phyloP scores from a whole-genome alignment of 495 filamentous ascomycete genomes.

The Glonium stellatum region DNA sequence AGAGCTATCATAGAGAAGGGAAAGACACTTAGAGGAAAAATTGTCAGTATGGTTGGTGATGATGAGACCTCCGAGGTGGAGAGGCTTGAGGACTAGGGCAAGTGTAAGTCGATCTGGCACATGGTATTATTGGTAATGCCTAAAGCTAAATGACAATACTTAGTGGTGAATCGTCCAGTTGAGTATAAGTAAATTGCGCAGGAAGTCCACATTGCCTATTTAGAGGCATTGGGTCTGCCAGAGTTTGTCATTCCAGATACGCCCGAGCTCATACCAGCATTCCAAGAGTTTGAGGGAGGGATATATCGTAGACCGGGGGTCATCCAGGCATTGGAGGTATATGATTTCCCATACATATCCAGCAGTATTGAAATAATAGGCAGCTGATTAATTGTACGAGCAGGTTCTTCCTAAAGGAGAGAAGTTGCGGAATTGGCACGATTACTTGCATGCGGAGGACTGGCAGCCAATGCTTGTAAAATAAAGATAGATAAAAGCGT shows the following conservation, averaged over 20 bases:
- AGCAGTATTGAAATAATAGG: neutral
- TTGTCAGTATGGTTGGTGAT: neutral
- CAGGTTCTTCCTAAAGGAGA: neutral
- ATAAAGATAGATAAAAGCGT: neutral
- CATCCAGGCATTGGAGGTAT: neutral
- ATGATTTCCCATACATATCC: neutral
- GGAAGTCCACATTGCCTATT: neutral
- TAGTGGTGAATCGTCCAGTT: neutral
- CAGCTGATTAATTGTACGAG: neutral
- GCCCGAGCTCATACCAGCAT: neutral
- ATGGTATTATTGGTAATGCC: neutral
- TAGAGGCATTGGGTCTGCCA: neutral
- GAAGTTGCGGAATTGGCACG: neutral
- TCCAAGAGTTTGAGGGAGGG: neutral
- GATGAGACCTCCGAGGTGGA: neutral
- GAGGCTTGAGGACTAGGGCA: neutral
- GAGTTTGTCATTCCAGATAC: neutral
- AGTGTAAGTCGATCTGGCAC: neutral
- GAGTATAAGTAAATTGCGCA: neutral
- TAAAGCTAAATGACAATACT: too few relatives aligned
- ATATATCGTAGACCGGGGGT: neutral
- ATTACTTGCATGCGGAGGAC: neutral
- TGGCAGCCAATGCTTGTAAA: neutral
- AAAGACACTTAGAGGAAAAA: neutral
- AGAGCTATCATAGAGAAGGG: neutral